Conservation (phyloP, 1,139 yeast genomes). For the Chernovozyma sophiae-reginae region DNA sequence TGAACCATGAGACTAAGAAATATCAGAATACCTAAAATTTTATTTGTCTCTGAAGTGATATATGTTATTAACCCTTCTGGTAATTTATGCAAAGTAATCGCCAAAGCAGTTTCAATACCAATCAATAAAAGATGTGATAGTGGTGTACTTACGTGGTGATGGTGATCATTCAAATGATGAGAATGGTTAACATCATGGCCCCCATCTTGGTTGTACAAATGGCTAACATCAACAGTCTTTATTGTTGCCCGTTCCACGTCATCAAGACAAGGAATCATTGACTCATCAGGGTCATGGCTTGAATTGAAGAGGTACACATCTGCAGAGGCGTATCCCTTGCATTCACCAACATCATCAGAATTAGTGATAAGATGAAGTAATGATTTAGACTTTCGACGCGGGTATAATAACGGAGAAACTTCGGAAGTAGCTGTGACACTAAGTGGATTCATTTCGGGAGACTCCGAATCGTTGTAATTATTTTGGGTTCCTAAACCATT, state of each 20-base stretch:
- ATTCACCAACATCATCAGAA: constrained; percentile 39
- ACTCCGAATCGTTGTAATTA: neutral
- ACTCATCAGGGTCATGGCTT: constrained; percentile 3
- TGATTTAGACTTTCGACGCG: constrained; percentile 13
- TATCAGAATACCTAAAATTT: constrained; percentile 69
- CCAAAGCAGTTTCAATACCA: constrained; percentile 86
- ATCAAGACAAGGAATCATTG: constrained; percentile 6
- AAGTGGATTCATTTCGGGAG: neutral
- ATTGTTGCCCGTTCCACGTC: neutral
- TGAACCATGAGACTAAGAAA: constrained; percentile 83
- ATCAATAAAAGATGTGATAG: constrained; percentile 73
- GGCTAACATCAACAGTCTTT: constrained; percentile 1
- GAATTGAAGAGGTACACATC: constrained; percentile 24
- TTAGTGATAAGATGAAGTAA: constrained; percentile 25
- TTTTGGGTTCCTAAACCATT: too few species aligned
- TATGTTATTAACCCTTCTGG: constrained; percentile 94
- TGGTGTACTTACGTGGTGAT: constrained; percentile 78
- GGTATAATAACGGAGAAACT: constrained; percentile 10
- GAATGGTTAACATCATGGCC: constrained; percentile 6
- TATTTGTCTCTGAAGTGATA: constrained; percentile 72
- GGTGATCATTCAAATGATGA: constrained; percentile 40
- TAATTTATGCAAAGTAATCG: constrained; percentile 81
- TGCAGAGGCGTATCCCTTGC: constrained; percentile 52
- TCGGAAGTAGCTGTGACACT: constrained; percentile 3
- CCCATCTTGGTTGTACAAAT: constrained; percentile 9